phyloP scores from a whole-genome alignment of 352 stramenopile species.

The Peronospora tabacina region DNA sequence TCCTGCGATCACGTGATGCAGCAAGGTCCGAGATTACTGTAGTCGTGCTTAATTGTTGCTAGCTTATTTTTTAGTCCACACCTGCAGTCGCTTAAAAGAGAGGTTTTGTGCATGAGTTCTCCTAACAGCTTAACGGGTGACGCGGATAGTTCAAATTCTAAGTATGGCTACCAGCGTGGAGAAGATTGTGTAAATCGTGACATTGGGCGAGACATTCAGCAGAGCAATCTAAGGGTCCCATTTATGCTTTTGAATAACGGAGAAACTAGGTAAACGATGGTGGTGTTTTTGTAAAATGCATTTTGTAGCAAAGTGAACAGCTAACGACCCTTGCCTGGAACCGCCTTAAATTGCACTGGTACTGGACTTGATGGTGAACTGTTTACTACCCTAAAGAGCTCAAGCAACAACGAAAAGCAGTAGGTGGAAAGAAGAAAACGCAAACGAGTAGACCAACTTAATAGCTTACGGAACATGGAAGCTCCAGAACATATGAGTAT shows the following conservation, averaged over 20 bases:
- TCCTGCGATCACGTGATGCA: conserved; percentile 26
- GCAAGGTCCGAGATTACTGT: background rate
- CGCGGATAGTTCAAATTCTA: too few relatives aligned
- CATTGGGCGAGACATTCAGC: conserved; percentile 20
- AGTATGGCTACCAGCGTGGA: conserved; percentile 13
- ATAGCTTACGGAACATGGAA: background rate
- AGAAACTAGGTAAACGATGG: too few relatives aligned
- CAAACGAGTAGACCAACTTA: conserved; percentile 12
- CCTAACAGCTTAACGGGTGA: conserved; percentile 1
- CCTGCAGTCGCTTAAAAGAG: conserved; percentile 64
- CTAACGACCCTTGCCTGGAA: conserved; percentile 46
- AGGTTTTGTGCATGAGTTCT: conserved; percentile 61
- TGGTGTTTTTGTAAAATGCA: too few relatives aligned
- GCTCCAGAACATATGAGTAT: background rate
- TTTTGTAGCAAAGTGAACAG: conserved; percentile 28
- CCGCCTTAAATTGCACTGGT: conserved; percentile 44
- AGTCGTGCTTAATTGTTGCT: conserved; percentile 16
- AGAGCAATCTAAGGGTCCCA: conserved; percentile 42
- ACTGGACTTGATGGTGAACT: conserved; percentile 49
- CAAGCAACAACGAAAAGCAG: conserved; percentile 40
- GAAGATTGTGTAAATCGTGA: conserved; percentile 4
- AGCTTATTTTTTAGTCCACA: conserved; percentile 79
- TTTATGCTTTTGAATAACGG: too few relatives aligned
- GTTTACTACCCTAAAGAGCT: conserved; percentile 51
- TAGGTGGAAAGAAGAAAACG: conserved; percentile 16